Conservation (phyloP, 2,329 filamentous ascomycete genomes). For the Epichloe sibirici region DNA sequence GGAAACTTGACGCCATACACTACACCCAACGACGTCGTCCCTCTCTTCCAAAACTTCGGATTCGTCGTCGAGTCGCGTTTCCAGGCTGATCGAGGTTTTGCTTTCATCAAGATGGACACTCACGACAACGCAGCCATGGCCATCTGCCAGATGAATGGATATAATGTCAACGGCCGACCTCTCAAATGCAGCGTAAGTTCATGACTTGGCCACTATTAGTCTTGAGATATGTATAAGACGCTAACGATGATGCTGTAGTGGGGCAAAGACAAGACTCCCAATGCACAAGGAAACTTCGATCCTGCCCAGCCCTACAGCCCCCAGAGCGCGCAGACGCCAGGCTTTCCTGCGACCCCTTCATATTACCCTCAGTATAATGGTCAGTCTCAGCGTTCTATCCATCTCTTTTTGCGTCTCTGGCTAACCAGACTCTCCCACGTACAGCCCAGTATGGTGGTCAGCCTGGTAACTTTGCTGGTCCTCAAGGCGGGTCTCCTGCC, state of each 20-base stretch:
- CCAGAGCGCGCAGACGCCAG: slow-evolving; percentile 59
- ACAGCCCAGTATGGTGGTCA: slow-evolving; percentile 49
- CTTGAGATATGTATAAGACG: neutral
- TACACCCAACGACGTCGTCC: slow-evolving; percentile 91
- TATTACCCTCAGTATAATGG: slow-evolving; percentile 95
- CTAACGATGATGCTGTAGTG: slow-evolving; percentile 45
- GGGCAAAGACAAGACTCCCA: slow-evolving; percentile 97
- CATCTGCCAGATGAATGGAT: slow-evolving; percentile 94
- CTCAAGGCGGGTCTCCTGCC: slow-evolving; percentile 48
- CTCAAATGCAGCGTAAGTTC: slow-evolving; percentile 93
- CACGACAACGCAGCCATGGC: slow-evolving; percentile 98
- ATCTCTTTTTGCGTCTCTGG: neutral
- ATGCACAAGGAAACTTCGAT: slow-evolving; percentile 52
- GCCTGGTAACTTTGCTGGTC: slow-evolving; percentile 53
- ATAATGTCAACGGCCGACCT: slow-evolving; percentile 93
- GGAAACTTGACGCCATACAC: slow-evolving; percentile 97
- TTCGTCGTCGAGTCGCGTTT: slow-evolving; percentile 96
- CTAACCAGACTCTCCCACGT: slow-evolving; percentile 5
- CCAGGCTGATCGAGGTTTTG: slow-evolving; percentile 94
- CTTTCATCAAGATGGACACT: slow-evolving; percentile 98
- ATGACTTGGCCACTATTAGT: slow-evolving; percentile 13
- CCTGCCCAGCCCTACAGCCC: slow-evolving; percentile 61
- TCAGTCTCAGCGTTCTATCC: slow-evolving; percentile 28
- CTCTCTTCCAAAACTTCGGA: slow-evolving; percentile 96
- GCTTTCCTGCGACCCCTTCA: slow-evolving; percentile 66